Percentiles rank a stretch among this genome's conserved stretches.
phyloP scores from a whole-genome alignment of 1,139 yeast species.

The Kodamaea derodonti region DNA sequence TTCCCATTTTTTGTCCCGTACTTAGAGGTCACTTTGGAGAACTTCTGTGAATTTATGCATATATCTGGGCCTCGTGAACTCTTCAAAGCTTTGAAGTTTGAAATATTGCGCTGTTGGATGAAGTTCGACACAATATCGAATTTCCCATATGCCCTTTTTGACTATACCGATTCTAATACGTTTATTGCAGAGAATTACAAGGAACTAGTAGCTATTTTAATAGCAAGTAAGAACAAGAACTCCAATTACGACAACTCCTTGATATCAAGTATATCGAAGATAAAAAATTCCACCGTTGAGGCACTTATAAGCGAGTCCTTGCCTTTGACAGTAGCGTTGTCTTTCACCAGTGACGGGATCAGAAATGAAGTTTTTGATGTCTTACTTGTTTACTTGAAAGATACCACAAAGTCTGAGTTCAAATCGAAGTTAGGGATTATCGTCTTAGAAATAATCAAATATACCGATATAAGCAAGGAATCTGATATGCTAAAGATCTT shows the following conservation, averaged over 20 bases:
- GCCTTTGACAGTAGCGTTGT: constrained; percentile 37
- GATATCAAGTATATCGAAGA: constrained; percentile 12
- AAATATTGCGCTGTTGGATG: constrained; percentile 42
- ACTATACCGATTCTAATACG: constrained; percentile 19
- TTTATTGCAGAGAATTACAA: constrained; percentile 28
- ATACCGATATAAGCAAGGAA: constrained; percentile 40
- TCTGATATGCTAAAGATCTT: constrained; percentile 13
- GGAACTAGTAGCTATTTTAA: constrained; percentile 32
- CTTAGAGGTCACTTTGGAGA: constrained; percentile 20
- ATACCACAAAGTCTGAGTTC: constrained; percentile 16
- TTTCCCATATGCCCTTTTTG: constrained; percentile 42
- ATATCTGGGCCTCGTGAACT: constrained; percentile 17
- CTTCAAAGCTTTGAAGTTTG: constrained; percentile 26
- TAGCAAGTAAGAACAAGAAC: constrained; percentile 20
- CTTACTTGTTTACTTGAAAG: constrained; percentile 7
- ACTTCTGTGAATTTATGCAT: constrained; percentile 16
- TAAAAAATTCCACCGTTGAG: constrained; percentile 10
- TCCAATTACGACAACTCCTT: constrained; percentile 3
- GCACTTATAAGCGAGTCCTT: constrained; percentile 30
- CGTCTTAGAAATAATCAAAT: constrained; percentile 27
- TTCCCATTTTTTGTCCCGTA: constrained; percentile 30
- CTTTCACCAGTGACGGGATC: constrained; percentile 43
- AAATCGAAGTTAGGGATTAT: constrained; percentile 27
- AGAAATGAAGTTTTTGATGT: constrained; percentile 32
- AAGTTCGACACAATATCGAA: constrained; percentile 23